Evolutionary conservation across 371 early-diverging fungal species (phyloP), one percentile per base, ranked within the genome.

Genomic region (Zychaea mexicana): DNA sequence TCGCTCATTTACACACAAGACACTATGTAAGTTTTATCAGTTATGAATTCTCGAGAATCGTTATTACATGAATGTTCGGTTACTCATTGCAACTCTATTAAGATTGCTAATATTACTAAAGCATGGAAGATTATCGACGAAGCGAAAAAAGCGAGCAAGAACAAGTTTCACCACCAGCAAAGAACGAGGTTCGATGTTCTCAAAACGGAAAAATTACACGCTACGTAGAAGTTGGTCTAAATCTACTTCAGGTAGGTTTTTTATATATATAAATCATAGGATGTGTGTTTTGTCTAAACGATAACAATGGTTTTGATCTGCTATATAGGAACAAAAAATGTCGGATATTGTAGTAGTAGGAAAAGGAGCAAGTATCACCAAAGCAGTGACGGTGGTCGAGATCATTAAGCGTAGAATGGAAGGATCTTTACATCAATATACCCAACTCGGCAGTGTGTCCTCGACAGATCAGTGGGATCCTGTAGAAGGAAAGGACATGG

Each of bases 371-470:
- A 67, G 75, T 26, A 77, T 90, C 52, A 84, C 85, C 61, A 88
- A 88, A 38, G 82, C 88, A 22, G 87, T 90, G 0, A 83, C 88
- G 0, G 85, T 90, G 3, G 85, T 82, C 10, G 90, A 90, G 60
- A 87, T 90, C 54, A 75, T 85, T 21, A 90, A 88, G 53, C 76
- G 90, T 52, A 67, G 77, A 12, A 72, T 84, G 75, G 78, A 81
- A 55, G 87, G 87, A 0, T 66, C 80, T 1, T 53, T 87, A 24
- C 85, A 87, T 62, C 87, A 87, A 47, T 87, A 85, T 49, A 87
- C 85, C 30, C 85, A 87, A 33, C 68, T 87, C 7, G 87, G 87
- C 9, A 84, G 77, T 49, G 71, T 79, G 8, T 74, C 77, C 9
- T 74, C 80, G 2, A 67, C 66, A 22, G 85, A 87, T 39, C 70